These are phyloP conservation scores for Dacryopinax spathularia DNA, from an alignment of 768 basidiomycete genomes.

Conservation along the genomic window DNA sequence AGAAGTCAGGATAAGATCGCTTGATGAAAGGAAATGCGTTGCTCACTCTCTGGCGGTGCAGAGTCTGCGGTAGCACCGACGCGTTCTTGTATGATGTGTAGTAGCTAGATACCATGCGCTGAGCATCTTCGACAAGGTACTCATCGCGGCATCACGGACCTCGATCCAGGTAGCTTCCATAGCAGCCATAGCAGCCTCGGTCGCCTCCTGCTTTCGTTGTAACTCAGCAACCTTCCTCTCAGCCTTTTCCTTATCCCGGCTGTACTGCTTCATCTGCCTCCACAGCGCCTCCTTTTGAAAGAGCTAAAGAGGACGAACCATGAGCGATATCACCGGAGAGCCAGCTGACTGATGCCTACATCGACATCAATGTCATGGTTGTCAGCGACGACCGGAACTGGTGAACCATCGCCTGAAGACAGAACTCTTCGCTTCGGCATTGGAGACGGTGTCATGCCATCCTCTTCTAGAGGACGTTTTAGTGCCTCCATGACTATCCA, in stretches of 20 bases:
- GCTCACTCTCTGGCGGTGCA: slow-evolving; percentile 22
- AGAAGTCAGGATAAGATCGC: slow-evolving; percentile 16
- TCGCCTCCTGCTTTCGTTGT: slow-evolving; percentile 48
- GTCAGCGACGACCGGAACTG: background rate
- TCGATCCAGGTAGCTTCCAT: slow-evolving; percentile 71
- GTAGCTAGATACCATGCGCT: slow-evolving; percentile 5
- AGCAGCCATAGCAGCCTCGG: slow-evolving; percentile 56
- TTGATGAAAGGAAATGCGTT: slow-evolving; percentile 14
- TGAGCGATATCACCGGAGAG: background rate
- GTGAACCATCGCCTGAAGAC: background rate
- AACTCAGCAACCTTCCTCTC: slow-evolving; percentile 46
- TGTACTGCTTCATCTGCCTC: slow-evolving; percentile 70
- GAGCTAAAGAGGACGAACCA: slow-evolving; percentile 31
- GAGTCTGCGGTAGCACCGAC: slow-evolving; percentile 34
- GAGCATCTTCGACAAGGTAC: slow-evolving; percentile 10
- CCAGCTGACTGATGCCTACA: slow-evolving; percentile 1
- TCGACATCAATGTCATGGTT: background rate
- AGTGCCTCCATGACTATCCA: background rate
- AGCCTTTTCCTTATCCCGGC: slow-evolving; percentile 55
- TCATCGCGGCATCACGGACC: slow-evolving; percentile 26
- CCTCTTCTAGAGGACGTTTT: background rate
- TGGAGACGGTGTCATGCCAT: background rate
- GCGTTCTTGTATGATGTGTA: slow-evolving; percentile 51
- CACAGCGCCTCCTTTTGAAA: slow-evolving; percentile 80
- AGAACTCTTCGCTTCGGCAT: background rate